These are phyloP conservation scores for Trichomonascus vanleenenianus DNA, from an alignment of 805 yeast genomes.

Conservation along the genomic window DNA sequence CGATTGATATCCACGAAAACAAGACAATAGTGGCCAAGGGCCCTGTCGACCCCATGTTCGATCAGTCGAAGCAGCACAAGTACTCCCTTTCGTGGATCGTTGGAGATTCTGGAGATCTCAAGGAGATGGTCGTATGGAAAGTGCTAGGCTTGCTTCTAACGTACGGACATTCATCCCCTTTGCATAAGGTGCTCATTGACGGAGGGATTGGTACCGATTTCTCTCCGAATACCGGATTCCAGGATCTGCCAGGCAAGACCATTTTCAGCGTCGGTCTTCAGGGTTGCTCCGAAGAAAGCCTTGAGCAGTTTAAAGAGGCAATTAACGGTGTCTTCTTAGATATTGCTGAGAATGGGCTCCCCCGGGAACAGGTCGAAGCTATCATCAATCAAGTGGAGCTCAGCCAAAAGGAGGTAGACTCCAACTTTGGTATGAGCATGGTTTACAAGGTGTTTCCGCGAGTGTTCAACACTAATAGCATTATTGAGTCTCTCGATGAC, in stretches of 20 bases:
- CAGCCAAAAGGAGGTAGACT: constrained; percentile 73
- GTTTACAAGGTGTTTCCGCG: constrained; percentile 70
- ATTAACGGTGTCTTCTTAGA: constrained; percentile 42
- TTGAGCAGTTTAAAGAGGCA: constrained; percentile 38
- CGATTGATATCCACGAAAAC: constrained; percentile 38
- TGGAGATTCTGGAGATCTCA: constrained; percentile 62
- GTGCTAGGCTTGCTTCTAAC: constrained; percentile 61
- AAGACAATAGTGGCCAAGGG: constrained; percentile 44
- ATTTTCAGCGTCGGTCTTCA: constrained; percentile 81
- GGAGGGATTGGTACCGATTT: constrained; percentile 79
- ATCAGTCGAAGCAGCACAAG: constrained; percentile 61
- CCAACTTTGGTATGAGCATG: constrained; percentile 80
- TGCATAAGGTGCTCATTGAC: constrained; percentile 82
- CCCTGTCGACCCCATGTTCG: constrained; percentile 74
- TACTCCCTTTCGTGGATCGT: constrained; percentile 83
- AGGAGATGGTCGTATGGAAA: constrained; percentile 65
- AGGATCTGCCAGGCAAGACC: constrained; percentile 66
- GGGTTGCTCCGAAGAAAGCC: constrained; percentile 50
- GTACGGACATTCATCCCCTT: constrained; percentile 89
- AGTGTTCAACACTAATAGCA: constrained; percentile 79
- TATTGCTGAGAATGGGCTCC: constrained; percentile 39
- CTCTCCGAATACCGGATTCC: constrained; percentile 81
- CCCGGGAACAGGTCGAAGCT: constrained; percentile 63
- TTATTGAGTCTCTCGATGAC: constrained; percentile 59
- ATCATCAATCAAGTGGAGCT: constrained; percentile 83